Conservation (phyloP, 2,329 filamentous ascomycete genomes). For the Claviceps quebecensis region DNA sequence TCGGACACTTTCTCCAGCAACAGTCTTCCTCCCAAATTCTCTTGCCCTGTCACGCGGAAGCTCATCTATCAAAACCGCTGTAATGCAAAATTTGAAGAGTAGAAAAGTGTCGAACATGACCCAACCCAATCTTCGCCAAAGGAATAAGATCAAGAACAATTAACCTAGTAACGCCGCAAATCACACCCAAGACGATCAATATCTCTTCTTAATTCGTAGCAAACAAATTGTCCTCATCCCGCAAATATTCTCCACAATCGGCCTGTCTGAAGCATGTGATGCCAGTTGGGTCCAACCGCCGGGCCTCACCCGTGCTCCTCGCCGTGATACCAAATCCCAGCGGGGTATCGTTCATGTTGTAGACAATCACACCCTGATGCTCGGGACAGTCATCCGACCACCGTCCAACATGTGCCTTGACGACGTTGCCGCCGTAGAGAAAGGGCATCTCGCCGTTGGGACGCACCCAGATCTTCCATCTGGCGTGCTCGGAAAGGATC, state of each 20-base stretch:
- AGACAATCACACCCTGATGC: constrained; percentile 81
- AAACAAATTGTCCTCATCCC: constrained; percentile 61
- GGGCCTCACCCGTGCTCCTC: constrained; percentile 70
- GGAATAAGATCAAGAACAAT: neutral
- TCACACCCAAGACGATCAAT: neutral
- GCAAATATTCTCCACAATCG: constrained; percentile 86
- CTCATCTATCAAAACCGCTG: neutral
- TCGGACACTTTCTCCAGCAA: neutral
- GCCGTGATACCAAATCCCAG: constrained; percentile 86
- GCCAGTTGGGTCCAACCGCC: constrained; percentile 77
- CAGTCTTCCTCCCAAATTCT: neutral
- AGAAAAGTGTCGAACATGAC: neutral
- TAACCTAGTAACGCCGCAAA: neutral
- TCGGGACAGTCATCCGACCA: constrained; percentile 89
- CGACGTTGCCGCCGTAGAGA: constrained; percentile 81
- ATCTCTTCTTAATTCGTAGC: constrained; percentile 3
- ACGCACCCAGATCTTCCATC: constrained; percentile 97
- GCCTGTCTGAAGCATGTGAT: constrained; percentile 84
- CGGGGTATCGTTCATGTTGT: constrained; percentile 87
- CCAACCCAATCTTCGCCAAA: neutral
- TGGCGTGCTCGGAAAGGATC: constrained; percentile 76
- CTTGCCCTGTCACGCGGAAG: neutral
- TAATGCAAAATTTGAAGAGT: neutral
- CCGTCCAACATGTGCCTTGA: constrained; percentile 56
- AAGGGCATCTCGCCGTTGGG: constrained; percentile 96